Evolutionary conservation across 2,329 filamentous ascomycete genomes (phyloP).

Genomic region (Diatrype stigma): DNA sequence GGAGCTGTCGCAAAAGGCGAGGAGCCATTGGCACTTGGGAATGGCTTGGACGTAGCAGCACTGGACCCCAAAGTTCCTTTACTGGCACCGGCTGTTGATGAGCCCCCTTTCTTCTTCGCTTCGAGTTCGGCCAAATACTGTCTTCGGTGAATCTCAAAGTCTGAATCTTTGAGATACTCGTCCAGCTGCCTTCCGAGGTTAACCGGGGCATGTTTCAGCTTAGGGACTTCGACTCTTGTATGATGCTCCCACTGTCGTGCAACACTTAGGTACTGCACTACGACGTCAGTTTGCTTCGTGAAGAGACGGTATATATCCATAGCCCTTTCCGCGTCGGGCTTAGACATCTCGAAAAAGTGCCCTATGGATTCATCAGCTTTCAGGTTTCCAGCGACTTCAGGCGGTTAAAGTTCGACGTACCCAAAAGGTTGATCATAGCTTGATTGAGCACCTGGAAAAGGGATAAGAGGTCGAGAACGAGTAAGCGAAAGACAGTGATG

Average conservation of each 20-base stretch:
- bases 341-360: constrained; percentile 98
- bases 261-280: constrained; percentile 83
- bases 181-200: constrained; percentile 85
- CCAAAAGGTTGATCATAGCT: constrained; percentile 92
- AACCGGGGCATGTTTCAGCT: constrained; percentile 93
- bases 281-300: constrained; percentile 84
- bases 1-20: too few species aligned
- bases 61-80: constrained; percentile 32
- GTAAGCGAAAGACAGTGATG: constrained; percentile 83
- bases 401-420: constrained; percentile 45
- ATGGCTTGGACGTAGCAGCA: constrained; percentile 38
- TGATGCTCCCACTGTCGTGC: constrained; percentile 89
- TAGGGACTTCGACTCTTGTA: constrained; percentile 89
- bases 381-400: not conserved
- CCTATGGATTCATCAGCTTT: constrained; percentile 46
- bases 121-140: constrained; percentile 90
- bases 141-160: constrained; percentile 88
- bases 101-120: constrained; percentile 53
- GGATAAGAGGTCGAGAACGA: constrained; percentile 84
- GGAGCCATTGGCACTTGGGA: constrained; percentile 35
- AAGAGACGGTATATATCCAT: constrained; percentile 91
- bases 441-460: constrained; percentile 96
- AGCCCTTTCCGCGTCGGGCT: constrained; percentile 85
- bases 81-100: constrained; percentile 31
- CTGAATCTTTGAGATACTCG: constrained; percentile 89